These are phyloP conservation scores for Neurospora discreta DNA, from an alignment of 495 filamentous ascomycete genomes.

Conservation along the genomic window DNA sequence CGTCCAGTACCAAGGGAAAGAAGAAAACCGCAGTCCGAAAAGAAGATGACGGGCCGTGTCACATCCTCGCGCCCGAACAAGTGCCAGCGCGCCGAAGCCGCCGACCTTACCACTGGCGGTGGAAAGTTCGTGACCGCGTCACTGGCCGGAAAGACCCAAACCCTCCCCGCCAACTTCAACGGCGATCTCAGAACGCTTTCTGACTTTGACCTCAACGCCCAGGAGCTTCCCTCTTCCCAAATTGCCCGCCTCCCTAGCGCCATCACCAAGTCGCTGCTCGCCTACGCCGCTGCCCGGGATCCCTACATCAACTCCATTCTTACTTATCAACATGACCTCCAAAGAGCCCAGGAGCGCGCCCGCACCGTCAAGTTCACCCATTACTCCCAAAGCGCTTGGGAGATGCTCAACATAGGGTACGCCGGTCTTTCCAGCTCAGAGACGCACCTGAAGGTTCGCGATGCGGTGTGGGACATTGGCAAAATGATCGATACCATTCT, in stretches of 20 bases:
- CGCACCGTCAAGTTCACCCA: background rate
- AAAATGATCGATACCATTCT: background rate
- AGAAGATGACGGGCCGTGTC: too few relatives aligned
- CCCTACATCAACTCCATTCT: background rate
- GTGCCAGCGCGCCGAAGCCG: too few relatives aligned
- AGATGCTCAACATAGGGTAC: background rate
- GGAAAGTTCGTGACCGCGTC: background rate
- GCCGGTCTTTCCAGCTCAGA: background rate
- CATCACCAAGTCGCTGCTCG: background rate
- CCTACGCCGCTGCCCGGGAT: background rate
- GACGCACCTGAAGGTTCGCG: too few relatives aligned
- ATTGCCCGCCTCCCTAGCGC: background rate
- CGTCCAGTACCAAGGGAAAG: too few relatives aligned
- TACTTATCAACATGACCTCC: background rate
- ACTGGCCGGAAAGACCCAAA: background rate
- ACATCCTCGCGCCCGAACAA: too few relatives aligned
- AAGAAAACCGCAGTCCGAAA: too few relatives aligned
- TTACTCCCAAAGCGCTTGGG: background rate
- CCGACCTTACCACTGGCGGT: too few relatives aligned
- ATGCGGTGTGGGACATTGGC: background rate
- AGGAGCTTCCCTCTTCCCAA: background rate
- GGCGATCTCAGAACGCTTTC: background rate
- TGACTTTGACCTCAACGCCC: background rate
- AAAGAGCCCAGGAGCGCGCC: background rate
- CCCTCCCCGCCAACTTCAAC: background rate